Evolutionary conservation across 169 alveolate genomes (phyloP).

Genomic region (Cryptosporidium meleagridis): DNA sequence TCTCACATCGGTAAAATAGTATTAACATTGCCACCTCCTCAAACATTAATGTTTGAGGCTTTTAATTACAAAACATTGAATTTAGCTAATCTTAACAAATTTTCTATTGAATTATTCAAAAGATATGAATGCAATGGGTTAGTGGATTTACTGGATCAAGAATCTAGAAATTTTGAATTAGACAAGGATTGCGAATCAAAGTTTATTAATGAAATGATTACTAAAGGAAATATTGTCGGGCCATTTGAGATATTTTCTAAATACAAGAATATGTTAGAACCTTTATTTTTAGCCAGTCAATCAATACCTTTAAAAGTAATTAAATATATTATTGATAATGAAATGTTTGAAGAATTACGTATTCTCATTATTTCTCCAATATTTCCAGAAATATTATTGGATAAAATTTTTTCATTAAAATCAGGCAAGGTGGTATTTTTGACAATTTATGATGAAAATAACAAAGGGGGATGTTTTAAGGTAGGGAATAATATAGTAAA

Average conservation of each 20-base stretch:
- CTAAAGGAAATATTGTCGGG: slow-evolving; percentile 5
- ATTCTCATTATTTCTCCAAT: slow-evolving; percentile 36
- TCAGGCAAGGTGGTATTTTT: not conserved
- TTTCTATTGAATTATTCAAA: not conserved
- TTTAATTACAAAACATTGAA: not conserved
- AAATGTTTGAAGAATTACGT: slow-evolving; percentile 5
- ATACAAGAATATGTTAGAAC: not conserved
- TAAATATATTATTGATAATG: not conserved
- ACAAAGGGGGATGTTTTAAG: not conserved
- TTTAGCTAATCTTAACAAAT: not conserved
- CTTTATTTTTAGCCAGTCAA: not conserved
- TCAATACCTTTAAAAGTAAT: not conserved
- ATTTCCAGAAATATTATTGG: slow-evolving; percentile 21
- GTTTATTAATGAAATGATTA: slow-evolving; percentile 7
- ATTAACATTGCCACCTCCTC: slow-evolving; percentile 71
- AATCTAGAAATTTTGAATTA: not conserved
- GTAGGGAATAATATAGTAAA: not conserved
- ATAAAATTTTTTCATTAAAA: not conserved
- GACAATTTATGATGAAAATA: slow-evolving; percentile 6
- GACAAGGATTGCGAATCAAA: not conserved
- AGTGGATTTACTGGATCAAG: not conserved
- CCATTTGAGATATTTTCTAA: slow-evolving; percentile 35
- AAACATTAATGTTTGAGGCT: slow-evolving; percentile 61
- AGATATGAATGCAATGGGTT: not conserved
- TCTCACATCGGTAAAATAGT: slow-evolving; percentile 74